These are phyloP conservation scores for Talaromyces funiculosus DNA, from an alignment of 2,329 filamentous ascomycete genomes.

Conservation along the genomic window DNA sequence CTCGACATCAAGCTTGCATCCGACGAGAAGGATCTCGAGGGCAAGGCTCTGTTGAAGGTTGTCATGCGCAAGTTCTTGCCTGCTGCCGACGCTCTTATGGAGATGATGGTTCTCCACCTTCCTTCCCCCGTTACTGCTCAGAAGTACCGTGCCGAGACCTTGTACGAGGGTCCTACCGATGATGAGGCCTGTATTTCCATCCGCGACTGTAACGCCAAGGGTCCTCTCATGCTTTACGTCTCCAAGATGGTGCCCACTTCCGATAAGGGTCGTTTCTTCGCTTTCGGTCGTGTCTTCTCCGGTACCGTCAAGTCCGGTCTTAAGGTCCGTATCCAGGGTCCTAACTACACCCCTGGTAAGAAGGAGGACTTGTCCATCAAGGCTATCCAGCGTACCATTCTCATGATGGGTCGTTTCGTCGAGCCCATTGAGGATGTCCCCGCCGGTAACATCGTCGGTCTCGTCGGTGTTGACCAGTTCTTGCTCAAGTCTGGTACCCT, in stretches of 20 bases:
- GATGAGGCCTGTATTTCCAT: slow-evolving; percentile 93
- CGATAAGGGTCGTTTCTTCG: slow-evolving; percentile 99
- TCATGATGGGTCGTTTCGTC: slow-evolving; percentile 99
- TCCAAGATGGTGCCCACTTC: slow-evolving; percentile 99
- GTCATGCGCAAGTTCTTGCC: slow-evolving; percentile 99
- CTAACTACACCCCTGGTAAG: slow-evolving; percentile 96
- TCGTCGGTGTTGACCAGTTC: slow-evolving; percentile 99
- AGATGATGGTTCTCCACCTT: slow-evolving; percentile 99
- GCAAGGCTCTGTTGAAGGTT: slow-evolving; percentile 96
- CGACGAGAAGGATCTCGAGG: slow-evolving; percentile 90
- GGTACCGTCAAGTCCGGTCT: slow-evolving; percentile 96
- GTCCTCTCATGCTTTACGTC: slow-evolving; percentile 99
- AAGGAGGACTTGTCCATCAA: slow-evolving; percentile 99
- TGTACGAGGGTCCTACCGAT: slow-evolving; percentile 95
- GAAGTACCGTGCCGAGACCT: slow-evolving; percentile 95
- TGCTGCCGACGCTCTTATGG: slow-evolving; percentile 92
- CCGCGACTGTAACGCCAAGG: slow-evolving; percentile 97
- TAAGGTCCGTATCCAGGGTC: slow-evolving; percentile 99
- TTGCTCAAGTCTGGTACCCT: slow-evolving; percentile 99
- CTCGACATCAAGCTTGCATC: slow-evolving; percentile 82
- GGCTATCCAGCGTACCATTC: slow-evolving; percentile 98
- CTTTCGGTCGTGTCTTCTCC: slow-evolving; percentile 99
- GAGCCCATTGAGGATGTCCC: slow-evolving; percentile 99
- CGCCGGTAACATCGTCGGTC: slow-evolving; percentile 98
- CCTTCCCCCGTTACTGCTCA: slow-evolving; percentile 94